These are phyloP conservation scores for Candida odintsovae DNA, from an alignment of 805 yeast genomes.

Conservation along the genomic window DNA sequence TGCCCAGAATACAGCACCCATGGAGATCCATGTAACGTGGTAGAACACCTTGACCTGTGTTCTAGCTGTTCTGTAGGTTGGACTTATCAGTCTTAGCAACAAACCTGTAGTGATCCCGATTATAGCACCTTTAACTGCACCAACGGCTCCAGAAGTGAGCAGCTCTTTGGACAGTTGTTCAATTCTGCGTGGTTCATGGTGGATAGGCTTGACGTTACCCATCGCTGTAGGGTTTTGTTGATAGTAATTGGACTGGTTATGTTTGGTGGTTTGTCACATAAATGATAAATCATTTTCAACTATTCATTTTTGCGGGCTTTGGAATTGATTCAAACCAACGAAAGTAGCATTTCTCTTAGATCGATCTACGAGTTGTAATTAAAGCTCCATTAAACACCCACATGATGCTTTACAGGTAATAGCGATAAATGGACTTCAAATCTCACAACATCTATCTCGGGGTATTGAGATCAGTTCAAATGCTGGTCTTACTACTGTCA, in stretches of 20 bases:
- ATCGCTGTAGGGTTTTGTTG: neutral
- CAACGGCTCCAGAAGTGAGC: constrained; percentile 32
- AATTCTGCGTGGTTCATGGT: constrained; percentile 32
- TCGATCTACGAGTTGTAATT: too few species aligned
- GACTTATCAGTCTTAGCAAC: constrained; percentile 28
- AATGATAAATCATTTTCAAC: neutral
- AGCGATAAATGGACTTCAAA: too few species aligned
- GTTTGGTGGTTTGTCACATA: neutral
- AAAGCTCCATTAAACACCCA: too few species aligned
- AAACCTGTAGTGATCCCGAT: constrained; percentile 31
- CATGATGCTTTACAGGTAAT: too few species aligned
- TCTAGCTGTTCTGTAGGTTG: constrained; percentile 32
- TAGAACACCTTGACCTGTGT: constrained; percentile 35
- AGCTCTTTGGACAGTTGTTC: constrained; percentile 32
- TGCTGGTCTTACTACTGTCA: too few species aligned
- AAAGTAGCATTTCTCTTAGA: too few species aligned
- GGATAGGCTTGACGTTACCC: constrained; percentile 28
- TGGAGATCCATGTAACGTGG: constrained; percentile 35
- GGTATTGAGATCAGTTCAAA: too few species aligned
- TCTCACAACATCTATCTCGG: too few species aligned
- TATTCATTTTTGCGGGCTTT: neutral
- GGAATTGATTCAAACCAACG: too few species aligned
- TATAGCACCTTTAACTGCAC: constrained; percentile 37
- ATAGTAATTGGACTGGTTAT: neutral
- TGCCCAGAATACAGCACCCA: constrained; percentile 37